Conservation (phyloP, 805 yeast genomes). For the Kurtzmaniella cleridarum region DNA sequence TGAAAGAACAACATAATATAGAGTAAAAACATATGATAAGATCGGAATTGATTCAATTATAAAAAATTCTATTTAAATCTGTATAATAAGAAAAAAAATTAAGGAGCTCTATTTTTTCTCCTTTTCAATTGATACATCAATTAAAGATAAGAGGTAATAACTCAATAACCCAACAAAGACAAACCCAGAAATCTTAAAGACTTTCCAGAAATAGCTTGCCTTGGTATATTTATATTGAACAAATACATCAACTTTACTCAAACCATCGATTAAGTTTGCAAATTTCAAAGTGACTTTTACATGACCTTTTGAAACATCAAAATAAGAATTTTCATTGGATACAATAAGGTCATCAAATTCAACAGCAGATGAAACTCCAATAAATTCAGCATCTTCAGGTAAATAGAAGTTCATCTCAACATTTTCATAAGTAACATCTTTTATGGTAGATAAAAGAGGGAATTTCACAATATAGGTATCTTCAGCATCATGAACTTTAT, state of each 20-base stretch:
- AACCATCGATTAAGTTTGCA: slow-evolving; percentile 63
- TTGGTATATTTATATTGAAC: slow-evolving; percentile 60
- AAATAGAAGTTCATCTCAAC: slow-evolving; percentile 60
- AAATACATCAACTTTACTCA: slow-evolving; percentile 49
- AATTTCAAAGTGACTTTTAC: slow-evolving; percentile 60
- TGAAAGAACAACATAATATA: slow-evolving; percentile 14
- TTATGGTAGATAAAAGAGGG: slow-evolving; percentile 70
- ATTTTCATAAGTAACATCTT: slow-evolving; percentile 61
- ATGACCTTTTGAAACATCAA: slow-evolving; percentile 77
- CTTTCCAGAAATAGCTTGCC: slow-evolving; percentile 54
- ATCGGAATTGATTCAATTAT: too few relatives aligned
- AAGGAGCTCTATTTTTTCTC: not conserved
- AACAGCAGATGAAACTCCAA: slow-evolving; percentile 55
- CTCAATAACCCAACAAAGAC: slow-evolving; percentile 56
- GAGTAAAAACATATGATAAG: not conserved
- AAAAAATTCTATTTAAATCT: not conserved
- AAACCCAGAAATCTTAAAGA: slow-evolving; percentile 57
- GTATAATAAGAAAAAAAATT: not conserved
- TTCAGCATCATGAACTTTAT: slow-evolving; percentile 26
- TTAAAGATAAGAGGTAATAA: slow-evolving; percentile 39
- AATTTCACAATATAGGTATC: slow-evolving; percentile 56
- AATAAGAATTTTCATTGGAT: slow-evolving; percentile 48
- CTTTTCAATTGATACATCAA: slow-evolving; percentile 25
- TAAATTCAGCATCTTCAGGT: slow-evolving; percentile 78
- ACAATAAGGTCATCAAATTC: slow-evolving; percentile 25